Evolutionary conservation across 1,284 basidiomycete species (phyloP).

Genomic region (Ustilago curta): DNA sequence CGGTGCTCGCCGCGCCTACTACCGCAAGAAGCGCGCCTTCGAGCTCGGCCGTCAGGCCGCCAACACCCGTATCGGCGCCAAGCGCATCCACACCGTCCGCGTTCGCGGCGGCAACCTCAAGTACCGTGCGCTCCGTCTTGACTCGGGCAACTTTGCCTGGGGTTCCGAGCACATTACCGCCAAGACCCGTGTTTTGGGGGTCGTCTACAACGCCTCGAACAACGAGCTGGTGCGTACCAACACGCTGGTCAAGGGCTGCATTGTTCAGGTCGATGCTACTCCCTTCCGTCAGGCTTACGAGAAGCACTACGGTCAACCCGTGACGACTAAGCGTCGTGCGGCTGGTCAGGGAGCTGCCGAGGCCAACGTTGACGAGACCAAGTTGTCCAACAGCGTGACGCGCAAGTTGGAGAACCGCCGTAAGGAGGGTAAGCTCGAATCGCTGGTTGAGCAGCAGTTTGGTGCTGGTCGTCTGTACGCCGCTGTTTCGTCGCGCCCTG

Average conservation of each 20-base stretch:
- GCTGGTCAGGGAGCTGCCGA: constrained; percentile 60
- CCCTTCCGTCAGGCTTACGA: constrained; percentile 69
- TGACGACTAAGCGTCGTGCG: constrained; percentile 67
- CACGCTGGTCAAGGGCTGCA: constrained; percentile 69
- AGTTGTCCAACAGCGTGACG: constrained; percentile 61
- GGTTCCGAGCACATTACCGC: constrained; percentile 69
- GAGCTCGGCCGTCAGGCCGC: constrained; percentile 69
- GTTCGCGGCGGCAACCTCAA: constrained; percentile 69
- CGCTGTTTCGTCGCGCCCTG: constrained; percentile 65
- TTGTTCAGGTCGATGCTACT: constrained; percentile 69
- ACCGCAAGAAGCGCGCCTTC: constrained; percentile 69
- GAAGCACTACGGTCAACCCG: constrained; percentile 69
- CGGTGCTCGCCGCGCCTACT: constrained; percentile 68
- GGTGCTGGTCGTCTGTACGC: constrained; percentile 68
- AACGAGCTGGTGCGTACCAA: constrained; percentile 70
- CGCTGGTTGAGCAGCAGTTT: constrained; percentile 69
- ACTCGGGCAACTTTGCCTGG: constrained; percentile 69
- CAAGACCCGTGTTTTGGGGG: constrained; percentile 69
- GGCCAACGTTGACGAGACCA: constrained; percentile 55
- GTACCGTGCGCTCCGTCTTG: constrained; percentile 68
- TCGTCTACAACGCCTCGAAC: constrained; percentile 70
- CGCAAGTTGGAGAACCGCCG: constrained; percentile 64
- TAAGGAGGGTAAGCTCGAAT: constrained; percentile 66
- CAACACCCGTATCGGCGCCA: constrained; percentile 69
- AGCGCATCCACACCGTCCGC: constrained; percentile 69